Percentiles rank a stretch among this genome's conserved stretches.
These are phyloP conservation scores for Amphibolis antarctica DNA, from an alignment of 106 monocot species.

Conservation along the genomic window DNA sequence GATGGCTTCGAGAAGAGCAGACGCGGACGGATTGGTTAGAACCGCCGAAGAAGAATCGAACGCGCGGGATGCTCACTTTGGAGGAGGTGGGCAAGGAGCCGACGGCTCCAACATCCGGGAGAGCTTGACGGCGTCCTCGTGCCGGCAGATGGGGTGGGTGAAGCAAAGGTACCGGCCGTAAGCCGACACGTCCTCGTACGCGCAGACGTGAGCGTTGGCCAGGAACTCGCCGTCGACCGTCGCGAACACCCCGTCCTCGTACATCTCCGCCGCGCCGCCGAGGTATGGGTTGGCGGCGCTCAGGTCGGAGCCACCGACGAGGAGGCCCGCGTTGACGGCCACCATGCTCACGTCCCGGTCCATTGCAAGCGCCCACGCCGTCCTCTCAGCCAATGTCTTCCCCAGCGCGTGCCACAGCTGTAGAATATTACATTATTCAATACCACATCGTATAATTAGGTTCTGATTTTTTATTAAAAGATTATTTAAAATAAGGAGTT, in stretches of 20 bases:
- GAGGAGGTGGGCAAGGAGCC: slow-evolving; percentile 24
- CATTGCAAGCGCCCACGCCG: slow-evolving; percentile 94
- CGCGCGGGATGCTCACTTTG: slow-evolving; percentile 3
- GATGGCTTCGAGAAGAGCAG: too few species aligned
- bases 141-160: slow-evolving; percentile 39
- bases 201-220: slow-evolving; percentile 52
- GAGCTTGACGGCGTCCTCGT: slow-evolving; percentile 57
- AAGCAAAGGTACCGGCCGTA: slow-evolving; percentile 93
- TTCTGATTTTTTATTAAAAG: too few species aligned
- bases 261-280: slow-evolving; percentile 77
- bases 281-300: slow-evolving; percentile 40
- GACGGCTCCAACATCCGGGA: slow-evolving; percentile 37
- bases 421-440: too few species aligned
- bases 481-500: too few species aligned
- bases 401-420: slow-evolving; percentile 91
- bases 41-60: background rate
- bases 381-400: slow-evolving; percentile 74
- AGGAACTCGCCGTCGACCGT: slow-evolving; percentile 58
- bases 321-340: slow-evolving; percentile 51
- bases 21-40: too few species aligned
- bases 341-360: slow-evolving; percentile 83
- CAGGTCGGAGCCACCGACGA: slow-evolving; percentile 32
- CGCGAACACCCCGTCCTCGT: slow-evolving; percentile 64
- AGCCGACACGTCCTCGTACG: slow-evolving; percentile 42
- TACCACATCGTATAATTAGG: too few species aligned